Evolutionary conservation across 1,139 yeast species (phyloP), one percentile per base, ranked within the genome.

Genomic region (Lodderomyces metapsilosis): DNA sequence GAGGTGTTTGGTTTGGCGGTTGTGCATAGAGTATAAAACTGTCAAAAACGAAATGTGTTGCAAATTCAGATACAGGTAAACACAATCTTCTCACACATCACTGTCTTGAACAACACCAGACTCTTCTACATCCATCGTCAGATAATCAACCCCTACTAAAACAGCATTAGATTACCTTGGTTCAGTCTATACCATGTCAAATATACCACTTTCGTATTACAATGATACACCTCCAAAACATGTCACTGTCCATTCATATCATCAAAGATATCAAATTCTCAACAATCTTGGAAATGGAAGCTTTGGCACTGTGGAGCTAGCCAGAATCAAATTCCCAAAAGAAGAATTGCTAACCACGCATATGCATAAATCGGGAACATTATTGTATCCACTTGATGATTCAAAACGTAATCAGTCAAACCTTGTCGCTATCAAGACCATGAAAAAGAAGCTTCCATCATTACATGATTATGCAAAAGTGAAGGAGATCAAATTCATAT

Each of bases 371-470:
- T 39, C 38, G 11, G 76, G 74, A 3, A 80, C 86, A 0, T 59
- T 83, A 48, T 54, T 83, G 57, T 74, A 76, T 23, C 83, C 80
- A 0, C 50, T 72, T 21, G 45, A 44, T 2, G 68, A 66, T 30
- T 48, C 66, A 0, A 46, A 48, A 34, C 54, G 59, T 37, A 40
- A 53, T 34, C 27, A 24, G n/a, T 55, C 60, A 35, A 71, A 77
- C 31, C 61, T 83, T 43, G 95, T 89, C 39, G 98, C 98, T 1
- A 77, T 92, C 42, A 92, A 92, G 60, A 81, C 88, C 5, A 81
- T 91, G 84, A 80, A 79, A 44, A 74, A 76, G 44, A 68, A 71
- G 45, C 58, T 81, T 37, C 59, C 70, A 2, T 60, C 67, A 9
- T 59, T 80, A 34, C 66, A 69, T 30, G 88, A 84, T 46, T 85